phyloP scores from a whole-genome alignment of 2,329 filamentous ascomycete species.

The Zarea fungicola region DNA sequence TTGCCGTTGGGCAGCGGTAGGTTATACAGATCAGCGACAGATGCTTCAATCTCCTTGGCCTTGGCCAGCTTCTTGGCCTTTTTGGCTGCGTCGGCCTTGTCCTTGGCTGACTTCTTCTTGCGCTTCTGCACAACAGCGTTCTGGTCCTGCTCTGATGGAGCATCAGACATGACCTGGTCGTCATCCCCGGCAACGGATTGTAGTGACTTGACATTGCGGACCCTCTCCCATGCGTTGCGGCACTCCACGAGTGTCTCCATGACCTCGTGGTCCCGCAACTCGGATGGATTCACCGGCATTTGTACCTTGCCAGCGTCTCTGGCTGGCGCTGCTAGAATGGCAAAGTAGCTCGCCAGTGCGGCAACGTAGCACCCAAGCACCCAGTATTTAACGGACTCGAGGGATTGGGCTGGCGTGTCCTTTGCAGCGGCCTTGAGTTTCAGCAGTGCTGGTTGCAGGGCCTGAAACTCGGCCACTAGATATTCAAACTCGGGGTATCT shows the following conservation, averaged over 20 bases:
- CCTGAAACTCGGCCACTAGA: conserved; percentile 71
- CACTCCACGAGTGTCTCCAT: conserved; percentile 82
- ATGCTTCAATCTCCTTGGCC: conserved; percentile 62
- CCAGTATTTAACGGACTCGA: conserved; percentile 69
- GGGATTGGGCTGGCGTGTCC: conserved; percentile 43
- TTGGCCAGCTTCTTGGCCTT: conserved; percentile 39
- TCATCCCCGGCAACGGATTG: conserved; percentile 33
- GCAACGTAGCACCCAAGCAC: conserved; percentile 82
- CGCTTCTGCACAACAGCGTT: conserved; percentile 19
- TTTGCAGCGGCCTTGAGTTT: conserved; percentile 54
- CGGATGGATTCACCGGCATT: conserved; percentile 65
- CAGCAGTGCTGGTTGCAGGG: conserved; percentile 62
- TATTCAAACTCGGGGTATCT: conserved; percentile 91
- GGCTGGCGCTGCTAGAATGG: conserved; percentile 77
- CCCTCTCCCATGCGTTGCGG: conserved; percentile 72
- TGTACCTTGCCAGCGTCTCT: conserved; percentile 49
- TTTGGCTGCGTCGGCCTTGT: conserved; percentile 31
- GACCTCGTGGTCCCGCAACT: conserved; percentile 82
- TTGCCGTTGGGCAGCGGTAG: conserved; percentile 49
- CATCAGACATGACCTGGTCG: conserved; percentile 26
- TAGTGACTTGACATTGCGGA: conserved; percentile 58
- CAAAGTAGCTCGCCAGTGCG: conserved; percentile 88
- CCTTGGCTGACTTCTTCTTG: conserved; percentile 29
- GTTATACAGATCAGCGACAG: conserved; percentile 63
- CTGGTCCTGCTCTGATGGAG: conserved; percentile 13